Base-by-base conservation (phyloP, 2,329 filamentous ascomycete species). In the Venturia carpophila region DNA sequence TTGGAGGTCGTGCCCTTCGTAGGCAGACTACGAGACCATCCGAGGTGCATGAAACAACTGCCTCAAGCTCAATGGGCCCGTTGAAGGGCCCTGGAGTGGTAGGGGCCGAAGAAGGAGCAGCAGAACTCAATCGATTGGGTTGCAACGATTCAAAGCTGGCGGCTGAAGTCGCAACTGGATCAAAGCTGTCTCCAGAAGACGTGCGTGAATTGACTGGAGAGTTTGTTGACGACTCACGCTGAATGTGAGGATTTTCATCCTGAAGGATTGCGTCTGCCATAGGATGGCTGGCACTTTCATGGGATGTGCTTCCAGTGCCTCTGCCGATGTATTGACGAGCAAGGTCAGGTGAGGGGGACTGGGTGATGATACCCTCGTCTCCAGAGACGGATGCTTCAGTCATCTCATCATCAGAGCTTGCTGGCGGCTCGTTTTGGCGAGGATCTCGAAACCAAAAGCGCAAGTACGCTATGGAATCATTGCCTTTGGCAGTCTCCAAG, bases 31-130 rank as follows among this genome's bases (percentile, higher is more conserved):
- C 90, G 0, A 96, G 79, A 0, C 91, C 91, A 73, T 96, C 91
- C 0, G 91, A 95, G 1, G 91, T 91, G 75, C 91, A 96, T 0
- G 91, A 95, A 5, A 96, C 87, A n/a, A 96, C 90, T 1, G 91
- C 91, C 76, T 96, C 91, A 4, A 96, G 79, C 75, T 95, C 90
- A 63, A 91, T 80, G 1, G 81, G 80, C 17, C 75, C 76, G 24
- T 66, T 69, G 55, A 45, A 43, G 21, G 43, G 24, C 17, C 10
- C 43, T 55, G 64, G 60, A 43, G 64, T 66, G 41, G 64, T 39
- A 1, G 64, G 34, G 19, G 45, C 60, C 5, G 60, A 61, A 24
- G 60, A 61, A 11, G 24, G 19, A 39, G 39, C 15, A 3, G 39
- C 10, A 61, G 60, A 58, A 37, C 19, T 37, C 52, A 27, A 58